A percentile compares a stretch with the other conserved stretches of the same genome.
Evolutionary conservation across 192 early-diverging fungal species (phyloP).

Genomic region (Podila minutissima): DNA sequence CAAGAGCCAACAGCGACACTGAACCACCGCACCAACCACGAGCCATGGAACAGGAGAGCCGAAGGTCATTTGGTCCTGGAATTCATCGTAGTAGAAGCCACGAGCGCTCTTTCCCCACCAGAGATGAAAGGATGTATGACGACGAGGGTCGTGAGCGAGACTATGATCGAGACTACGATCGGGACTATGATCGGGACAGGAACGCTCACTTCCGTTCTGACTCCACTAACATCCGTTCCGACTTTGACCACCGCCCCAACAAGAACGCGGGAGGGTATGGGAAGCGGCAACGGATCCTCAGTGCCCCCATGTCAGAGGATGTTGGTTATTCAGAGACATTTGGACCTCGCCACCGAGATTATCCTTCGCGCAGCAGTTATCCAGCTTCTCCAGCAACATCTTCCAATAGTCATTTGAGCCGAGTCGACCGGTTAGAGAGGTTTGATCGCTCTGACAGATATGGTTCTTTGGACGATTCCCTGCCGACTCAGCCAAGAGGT

Average conservation of each 20-base stretch:
- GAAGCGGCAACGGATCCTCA: slow-evolving; percentile 24
- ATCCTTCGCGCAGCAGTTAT: slow-evolving; percentile 3
- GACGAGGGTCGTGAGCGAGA: neutral
- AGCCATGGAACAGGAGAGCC: neutral
- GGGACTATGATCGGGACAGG: slow-evolving; percentile 6
- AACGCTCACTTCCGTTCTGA: slow-evolving; percentile 8
- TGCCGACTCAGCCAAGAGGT: too few relatives aligned
- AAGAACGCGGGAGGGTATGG: neutral
- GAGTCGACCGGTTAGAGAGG: neutral
- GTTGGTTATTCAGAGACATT: neutral
- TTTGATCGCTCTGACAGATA: neutral
- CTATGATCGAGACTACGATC: slow-evolving; percentile 1
- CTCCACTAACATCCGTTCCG: slow-evolving; percentile 13
- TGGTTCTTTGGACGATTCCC: neutral
- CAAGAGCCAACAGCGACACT: neutral
- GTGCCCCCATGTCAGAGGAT: slow-evolving; percentile 15
- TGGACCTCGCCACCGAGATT: neutral
- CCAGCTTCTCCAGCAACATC: slow-evolving; percentile 2
- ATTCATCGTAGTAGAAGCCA: neutral
- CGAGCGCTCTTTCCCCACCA: neutral
- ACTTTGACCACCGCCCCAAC: slow-evolving; percentile 1
- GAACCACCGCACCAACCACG: neutral
- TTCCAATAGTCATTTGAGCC: neutral
- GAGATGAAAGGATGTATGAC: neutral
- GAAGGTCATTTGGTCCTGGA: neutral